These are phyloP conservation scores for Castanea sativa DNA, from an alignment of 306 rosid genomes.

Conservation along the genomic window DNA sequence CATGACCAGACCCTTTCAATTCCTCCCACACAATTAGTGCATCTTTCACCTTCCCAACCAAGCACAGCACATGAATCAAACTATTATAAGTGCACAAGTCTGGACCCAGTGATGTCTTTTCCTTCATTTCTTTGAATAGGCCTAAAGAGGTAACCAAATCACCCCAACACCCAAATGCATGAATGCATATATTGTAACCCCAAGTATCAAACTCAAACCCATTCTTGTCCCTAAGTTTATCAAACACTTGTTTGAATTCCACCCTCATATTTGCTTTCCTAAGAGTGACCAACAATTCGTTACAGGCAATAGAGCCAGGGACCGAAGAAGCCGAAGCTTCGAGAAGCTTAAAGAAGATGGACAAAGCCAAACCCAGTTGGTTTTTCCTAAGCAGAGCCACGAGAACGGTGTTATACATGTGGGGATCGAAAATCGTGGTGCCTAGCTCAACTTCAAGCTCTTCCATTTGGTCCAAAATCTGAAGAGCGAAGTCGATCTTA, in stretches of 20 bases:
- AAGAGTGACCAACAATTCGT: constrained; percentile 62
- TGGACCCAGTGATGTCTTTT: constrained; percentile 44
- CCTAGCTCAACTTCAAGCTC: constrained; percentile 17
- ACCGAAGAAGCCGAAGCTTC: constrained; percentile 20
- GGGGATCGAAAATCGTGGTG: constrained; percentile 19
- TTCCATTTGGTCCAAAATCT: constrained; percentile 54
- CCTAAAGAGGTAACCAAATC: constrained; percentile 55
- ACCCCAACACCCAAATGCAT: constrained; percentile 91
- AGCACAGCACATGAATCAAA: constrained; percentile 62
- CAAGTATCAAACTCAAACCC: constrained; percentile 48
- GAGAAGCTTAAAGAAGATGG: constrained; percentile 54
- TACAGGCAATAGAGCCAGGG: constrained; percentile 41
- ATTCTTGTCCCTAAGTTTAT: constrained; percentile 39
- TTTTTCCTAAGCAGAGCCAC: constrained; percentile 55
- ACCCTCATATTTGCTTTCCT: constrained; percentile 58
- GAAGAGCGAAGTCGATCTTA: constrained; percentile 49
- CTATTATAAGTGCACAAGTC: constrained; percentile 82
- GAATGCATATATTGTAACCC: constrained; percentile 68
- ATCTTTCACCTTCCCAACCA: constrained; percentile 68
- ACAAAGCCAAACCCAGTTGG: constrained; percentile 60
- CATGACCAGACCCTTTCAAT: constrained; percentile 66
- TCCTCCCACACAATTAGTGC: constrained; percentile 71
- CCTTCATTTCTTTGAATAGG: constrained; percentile 70
- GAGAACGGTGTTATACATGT: constrained; percentile 50
- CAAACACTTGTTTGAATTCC: constrained; percentile 58